Evolutionary conservation across 2,329 filamentous ascomycete genomes (phyloP).

Genomic region (Didymosphaeria variabile): DNA sequence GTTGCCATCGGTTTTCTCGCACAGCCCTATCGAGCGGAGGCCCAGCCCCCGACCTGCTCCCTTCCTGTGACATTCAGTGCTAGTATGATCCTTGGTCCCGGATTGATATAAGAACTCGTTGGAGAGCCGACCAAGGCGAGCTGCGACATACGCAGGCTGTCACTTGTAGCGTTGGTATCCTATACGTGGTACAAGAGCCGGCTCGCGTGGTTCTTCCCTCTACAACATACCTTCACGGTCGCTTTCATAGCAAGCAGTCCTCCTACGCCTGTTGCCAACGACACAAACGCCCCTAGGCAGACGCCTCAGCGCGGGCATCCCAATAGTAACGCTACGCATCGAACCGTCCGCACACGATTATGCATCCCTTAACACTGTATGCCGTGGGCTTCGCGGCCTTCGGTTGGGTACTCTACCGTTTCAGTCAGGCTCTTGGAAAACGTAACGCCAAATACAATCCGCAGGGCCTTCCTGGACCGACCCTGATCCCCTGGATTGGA

Average conservation of each 20-base stretch:
- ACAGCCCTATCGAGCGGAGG: constrained; percentile 3
- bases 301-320: neutral
- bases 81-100: neutral
- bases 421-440: constrained; percentile 46
- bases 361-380: constrained; percentile 54
- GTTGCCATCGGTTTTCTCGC: neutral
- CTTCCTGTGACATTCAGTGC: neutral
- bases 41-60: neutral
- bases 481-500: constrained; percentile 48
- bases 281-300: neutral
- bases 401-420: constrained; percentile 47
- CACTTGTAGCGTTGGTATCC: constrained; percentile 11
- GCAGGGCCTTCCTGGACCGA: constrained; percentile 52
- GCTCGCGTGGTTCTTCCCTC: constrained; percentile 10
- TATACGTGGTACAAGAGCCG: constrained; percentile 8
- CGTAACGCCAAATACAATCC: constrained; percentile 50
- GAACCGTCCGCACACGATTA: constrained; percentile 20
- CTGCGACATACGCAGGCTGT: constrained; percentile 12
- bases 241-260: neutral
- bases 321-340: neutral
- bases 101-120: constrained; percentile 1
- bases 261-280: neutral
- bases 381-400: constrained; percentile 48
- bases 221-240: neutral
- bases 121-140: constrained; percentile 15